Evolutionary conservation across 2,329 filamentous ascomycete genomes (phyloP), one percentile per base, ranked within the genome.

Genomic region (Aspergillus viridinutans): DNA sequence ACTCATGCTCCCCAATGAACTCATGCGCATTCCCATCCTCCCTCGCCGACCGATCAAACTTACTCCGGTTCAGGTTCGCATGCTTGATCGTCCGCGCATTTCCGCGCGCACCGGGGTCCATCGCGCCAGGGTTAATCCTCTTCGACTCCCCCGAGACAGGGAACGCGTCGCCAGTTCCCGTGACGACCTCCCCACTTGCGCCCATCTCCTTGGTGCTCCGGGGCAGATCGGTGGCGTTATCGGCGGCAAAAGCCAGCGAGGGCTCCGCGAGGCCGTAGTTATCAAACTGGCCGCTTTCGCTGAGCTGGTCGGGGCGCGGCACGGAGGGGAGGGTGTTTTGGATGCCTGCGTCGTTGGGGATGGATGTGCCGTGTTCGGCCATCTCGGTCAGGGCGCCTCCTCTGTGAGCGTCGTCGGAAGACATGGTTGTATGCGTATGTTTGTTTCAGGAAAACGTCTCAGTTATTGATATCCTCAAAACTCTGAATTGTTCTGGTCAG

Each of bases 281-380:
- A 49, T 75, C 67, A 55, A 66, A 72, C 48, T 64, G 58, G 3
- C 47, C 48, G 45, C 73, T 65, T 43, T 75, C 69, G 47, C 66
- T 63, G 12, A 68, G 67, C 59, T 82, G 77, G 61, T 80, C 77
- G 1, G 79, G 79, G 6, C 78, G 75, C 25, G 80, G 73, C 2
- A 78, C 74, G 2, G 80, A 81, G 14, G 78, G 77, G 58, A 82
- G 79, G 50, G 70, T 69, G 61, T 75, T 75, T 61, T 74, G 69
- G 47, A 59, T 57, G 54, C 78, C 78, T 43, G 80, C 78, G 60
- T 81, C 78, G 55, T 75, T 72, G 53, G 80, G 80, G 38, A 80
- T 67, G 3, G 57, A 62, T n/a, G 72, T 77, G 47, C 74, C 74
- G 6, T 64, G 57, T 29, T 66, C 52, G 38, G 74, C 74, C 74